A percentile compares a stretch with the other conserved stretches of the same genome.
phyloP scores from a whole-genome alignment of 2,329 filamentous ascomycete genomes.

The Fusarium sp. region DNA sequence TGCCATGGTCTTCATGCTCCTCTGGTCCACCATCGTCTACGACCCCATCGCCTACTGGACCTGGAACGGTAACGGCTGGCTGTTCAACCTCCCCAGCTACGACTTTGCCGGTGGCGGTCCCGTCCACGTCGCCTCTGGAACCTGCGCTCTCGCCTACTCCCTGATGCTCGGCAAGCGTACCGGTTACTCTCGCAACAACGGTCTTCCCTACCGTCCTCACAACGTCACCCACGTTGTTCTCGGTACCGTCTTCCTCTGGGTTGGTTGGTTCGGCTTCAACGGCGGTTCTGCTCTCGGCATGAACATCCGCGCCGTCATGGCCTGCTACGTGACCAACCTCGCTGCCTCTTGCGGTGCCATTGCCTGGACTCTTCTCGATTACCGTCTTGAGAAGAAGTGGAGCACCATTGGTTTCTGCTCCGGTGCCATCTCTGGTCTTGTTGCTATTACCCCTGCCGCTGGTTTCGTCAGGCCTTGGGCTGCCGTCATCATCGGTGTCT shows the following conservation, averaged over 20 bases:
- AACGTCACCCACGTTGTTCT: conserved; percentile 80
- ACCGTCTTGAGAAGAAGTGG: conserved; percentile 93
- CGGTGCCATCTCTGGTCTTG: conserved; percentile 85
- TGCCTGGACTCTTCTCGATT: conserved; percentile 87
- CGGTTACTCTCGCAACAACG: conserved; percentile 69
- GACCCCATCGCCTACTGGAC: conserved; percentile 82
- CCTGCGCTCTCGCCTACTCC: conserved; percentile 77
- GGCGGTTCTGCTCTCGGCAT: conserved; percentile 83
- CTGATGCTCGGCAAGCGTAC: conserved; percentile 77
- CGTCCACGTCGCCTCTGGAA: conserved; percentile 79
- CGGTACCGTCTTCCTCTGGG: conserved; percentile 84
- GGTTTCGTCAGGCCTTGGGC: conserved; percentile 79
- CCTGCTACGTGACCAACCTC: conserved; percentile 87
- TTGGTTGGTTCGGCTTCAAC: conserved; percentile 98
- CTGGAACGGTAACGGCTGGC: conserved; percentile 80
- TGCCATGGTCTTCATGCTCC: conserved; percentile 74
- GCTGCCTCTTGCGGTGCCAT: conserved; percentile 84
- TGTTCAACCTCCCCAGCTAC: conserved; percentile 73
- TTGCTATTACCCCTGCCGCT: conserved; percentile 86
- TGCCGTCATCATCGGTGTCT: conserved; percentile 67
- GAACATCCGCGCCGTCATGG: conserved; percentile 90
- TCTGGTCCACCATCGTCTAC: conserved; percentile 78
- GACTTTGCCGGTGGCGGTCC: conserved; percentile 82
- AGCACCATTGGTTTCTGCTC: conserved; percentile 94
- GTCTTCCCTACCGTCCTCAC: conserved; percentile 75